phyloP scores from a whole-genome alignment of 1,139 yeast species.

The Yamadazyma triangularis region DNA sequence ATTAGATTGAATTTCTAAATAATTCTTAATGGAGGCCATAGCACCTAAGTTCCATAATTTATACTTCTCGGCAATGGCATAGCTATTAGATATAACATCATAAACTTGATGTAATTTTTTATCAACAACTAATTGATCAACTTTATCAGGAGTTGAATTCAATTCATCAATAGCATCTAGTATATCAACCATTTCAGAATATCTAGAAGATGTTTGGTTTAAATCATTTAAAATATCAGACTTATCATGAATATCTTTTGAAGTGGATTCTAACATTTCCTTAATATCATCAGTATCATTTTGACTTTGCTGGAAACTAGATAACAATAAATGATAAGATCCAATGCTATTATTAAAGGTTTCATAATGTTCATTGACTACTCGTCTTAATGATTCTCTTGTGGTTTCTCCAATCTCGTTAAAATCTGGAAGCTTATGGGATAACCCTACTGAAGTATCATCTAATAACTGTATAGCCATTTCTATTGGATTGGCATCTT shows the following conservation, averaged over 20 bases:
- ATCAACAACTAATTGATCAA: constrained; percentile 63
- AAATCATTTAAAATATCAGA: constrained; percentile 59
- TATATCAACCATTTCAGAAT: constrained; percentile 66
- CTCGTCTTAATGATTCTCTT: constrained; percentile 54
- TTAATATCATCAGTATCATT: constrained; percentile 47
- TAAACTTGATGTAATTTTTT: constrained; percentile 72
- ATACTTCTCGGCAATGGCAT: constrained; percentile 52
- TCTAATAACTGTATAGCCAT: constrained; percentile 78
- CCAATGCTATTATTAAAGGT: constrained; percentile 82
- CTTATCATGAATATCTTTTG: constrained; percentile 49
- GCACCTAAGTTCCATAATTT: constrained; percentile 62
- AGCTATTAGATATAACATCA: constrained; percentile 53
- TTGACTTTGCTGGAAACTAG: constrained; percentile 55
- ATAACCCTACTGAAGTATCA: constrained; percentile 83
- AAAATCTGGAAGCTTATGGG: constrained; percentile 63
- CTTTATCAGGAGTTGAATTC: constrained; percentile 52
- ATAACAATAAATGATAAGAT: constrained; percentile 60
- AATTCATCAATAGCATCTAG: constrained; percentile 66
- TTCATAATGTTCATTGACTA: constrained; percentile 81
- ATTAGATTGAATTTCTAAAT: constrained; percentile 60
- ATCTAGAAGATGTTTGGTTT: constrained; percentile 57
- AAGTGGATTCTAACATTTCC: constrained; percentile 47
- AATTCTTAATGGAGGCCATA: constrained; percentile 51
- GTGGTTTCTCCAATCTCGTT: constrained; percentile 50
- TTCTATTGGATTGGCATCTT: constrained; percentile 71